Base-by-base conservation (phyloP, 139 green algal genomes). In the Yamagishiella unicocca region DNA sequence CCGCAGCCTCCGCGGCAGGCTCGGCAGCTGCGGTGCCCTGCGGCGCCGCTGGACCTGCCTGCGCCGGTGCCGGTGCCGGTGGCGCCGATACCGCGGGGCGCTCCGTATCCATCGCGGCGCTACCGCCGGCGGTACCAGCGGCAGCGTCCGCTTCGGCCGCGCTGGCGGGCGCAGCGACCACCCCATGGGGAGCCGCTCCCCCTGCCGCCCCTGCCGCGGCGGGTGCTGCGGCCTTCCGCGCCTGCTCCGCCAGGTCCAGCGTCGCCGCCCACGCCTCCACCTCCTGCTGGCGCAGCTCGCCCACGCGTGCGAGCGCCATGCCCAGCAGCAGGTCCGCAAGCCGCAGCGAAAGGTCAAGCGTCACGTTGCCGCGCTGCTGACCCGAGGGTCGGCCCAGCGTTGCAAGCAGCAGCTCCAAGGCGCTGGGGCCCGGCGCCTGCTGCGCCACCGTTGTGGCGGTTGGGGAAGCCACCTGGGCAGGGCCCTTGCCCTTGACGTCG, bases 391-490 rank as follows among this genome's bases (percentile, higher is more conserved):
- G 81, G 9, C 62, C 77, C 64, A 97, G 89, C 83, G 96, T 55
- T 19, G 74, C 68, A 50, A 99, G 88, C 77, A 98, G 91, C 80
- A 98, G 90, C 82, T 96, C 92, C 31, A 98, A 25, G 10, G 90
- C 88, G 12, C 40, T 73, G 2, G 71, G 83, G 37, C 89, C 67
- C 5, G 29, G 66, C 2, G 66, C 38, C 9, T 24, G 46, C 12
- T 25, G 0, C 33, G 45, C 33, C 10, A 38, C 25, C 3, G 37
- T 4, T 21, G 35, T 25, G 10, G 42, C 14, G 0, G 40, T 14
- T 4, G 43, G 2, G 5, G 61, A 4, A 29, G 81, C 33, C 43
- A 10, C n/a, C n/a, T n/a, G 25, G 24, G 43, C 45, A 5, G 66
- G 21, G 42, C 64, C 81, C 81, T 87, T 87, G 81, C 81, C 81